phyloP scores from a whole-genome alignment of 148 eudicot genomes.

The Silene latifolia region DNA sequence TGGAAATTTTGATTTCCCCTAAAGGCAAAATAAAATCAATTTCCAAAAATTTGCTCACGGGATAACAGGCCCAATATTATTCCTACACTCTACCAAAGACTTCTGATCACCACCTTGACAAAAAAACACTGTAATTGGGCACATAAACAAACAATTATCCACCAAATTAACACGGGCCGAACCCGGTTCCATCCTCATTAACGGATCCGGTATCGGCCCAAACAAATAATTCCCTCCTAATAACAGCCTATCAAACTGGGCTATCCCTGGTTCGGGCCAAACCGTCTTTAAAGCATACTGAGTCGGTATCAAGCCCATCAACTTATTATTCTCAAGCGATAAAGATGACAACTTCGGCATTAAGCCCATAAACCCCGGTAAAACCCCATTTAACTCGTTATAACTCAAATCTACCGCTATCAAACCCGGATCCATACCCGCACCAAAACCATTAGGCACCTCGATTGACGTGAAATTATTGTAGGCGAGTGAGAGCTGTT shows the following conservation, averaged over 20 bases:
- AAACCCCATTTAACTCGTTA: constrained; percentile 50
- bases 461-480: constrained; percentile 28
- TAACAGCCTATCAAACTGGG: constrained; percentile 63
- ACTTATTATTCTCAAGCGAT: constrained; percentile 57
- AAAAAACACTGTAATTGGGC: constrained; percentile 54
- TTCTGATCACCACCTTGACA: constrained; percentile 81
- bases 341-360: constrained; percentile 71
- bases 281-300: constrained; percentile 53
- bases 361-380: constrained; percentile 68
- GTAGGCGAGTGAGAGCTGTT: constrained; percentile 54
- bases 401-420: constrained; percentile 69
- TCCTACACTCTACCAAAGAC: constrained; percentile 49
- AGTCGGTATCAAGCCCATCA: constrained; percentile 69
- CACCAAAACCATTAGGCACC: constrained; percentile 22
- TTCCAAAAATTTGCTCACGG: constrained; percentile 33
- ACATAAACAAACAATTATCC: constrained; percentile 71
- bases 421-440: constrained; percentile 35
- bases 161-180: constrained; percentile 49
- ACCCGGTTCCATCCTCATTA: constrained; percentile 50
- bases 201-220: constrained; percentile 73
- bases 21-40: neutral
- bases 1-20: neutral
- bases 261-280: constrained; percentile 36
- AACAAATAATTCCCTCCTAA: constrained; percentile 76
- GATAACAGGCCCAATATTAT: constrained; percentile 50